Evolutionary conservation across 1,284 basidiomycete species (phyloP).

Genomic region (Fistulina hepatica): DNA sequence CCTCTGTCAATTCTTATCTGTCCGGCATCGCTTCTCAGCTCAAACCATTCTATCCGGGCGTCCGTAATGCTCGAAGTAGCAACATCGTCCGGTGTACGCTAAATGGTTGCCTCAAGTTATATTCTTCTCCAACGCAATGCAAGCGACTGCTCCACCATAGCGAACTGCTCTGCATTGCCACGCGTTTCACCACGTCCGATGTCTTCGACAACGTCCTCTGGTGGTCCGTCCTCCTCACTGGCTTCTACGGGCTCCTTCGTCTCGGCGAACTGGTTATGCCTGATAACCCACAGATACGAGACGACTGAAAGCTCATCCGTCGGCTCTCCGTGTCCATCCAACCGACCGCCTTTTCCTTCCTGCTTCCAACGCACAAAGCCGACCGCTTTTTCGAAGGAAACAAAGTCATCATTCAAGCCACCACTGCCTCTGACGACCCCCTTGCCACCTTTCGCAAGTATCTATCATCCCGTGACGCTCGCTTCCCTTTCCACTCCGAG

Average conservation of each 20-base stretch:
- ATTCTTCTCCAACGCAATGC: background rate
- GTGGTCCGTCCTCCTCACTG: constrained; percentile 7
- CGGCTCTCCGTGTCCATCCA: background rate
- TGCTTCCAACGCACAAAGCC: constrained; percentile 23
- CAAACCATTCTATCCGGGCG: constrained; percentile 8
- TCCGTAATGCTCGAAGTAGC: constrained; percentile 2
- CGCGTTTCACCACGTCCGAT: background rate
- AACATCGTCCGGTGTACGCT: constrained; percentile 7
- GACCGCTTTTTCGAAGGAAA: constrained; percentile 21
- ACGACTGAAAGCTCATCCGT: constrained; percentile 15
- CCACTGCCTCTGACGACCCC: background rate
- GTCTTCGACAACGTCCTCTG: constrained; percentile 8
- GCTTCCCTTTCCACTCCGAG: constrained; percentile 8
- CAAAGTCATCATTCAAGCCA: background rate
- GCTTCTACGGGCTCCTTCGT: constrained; percentile 20
- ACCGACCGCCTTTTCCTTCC: constrained; percentile 11
- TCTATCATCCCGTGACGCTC: constrained; percentile 8
- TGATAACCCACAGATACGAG: constrained; percentile 5
- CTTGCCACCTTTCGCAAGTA: constrained; percentile 2
- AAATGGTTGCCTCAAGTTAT: constrained; percentile 6
- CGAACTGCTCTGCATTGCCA: background rate
- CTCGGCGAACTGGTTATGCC: constrained; percentile 22
- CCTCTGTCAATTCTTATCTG: constrained; percentile 18
- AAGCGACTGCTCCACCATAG: constrained; percentile 7
- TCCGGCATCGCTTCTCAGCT: constrained; percentile 10